Conservation (phyloP, 805 yeast species). For the Pichia manshurica region DNA sequence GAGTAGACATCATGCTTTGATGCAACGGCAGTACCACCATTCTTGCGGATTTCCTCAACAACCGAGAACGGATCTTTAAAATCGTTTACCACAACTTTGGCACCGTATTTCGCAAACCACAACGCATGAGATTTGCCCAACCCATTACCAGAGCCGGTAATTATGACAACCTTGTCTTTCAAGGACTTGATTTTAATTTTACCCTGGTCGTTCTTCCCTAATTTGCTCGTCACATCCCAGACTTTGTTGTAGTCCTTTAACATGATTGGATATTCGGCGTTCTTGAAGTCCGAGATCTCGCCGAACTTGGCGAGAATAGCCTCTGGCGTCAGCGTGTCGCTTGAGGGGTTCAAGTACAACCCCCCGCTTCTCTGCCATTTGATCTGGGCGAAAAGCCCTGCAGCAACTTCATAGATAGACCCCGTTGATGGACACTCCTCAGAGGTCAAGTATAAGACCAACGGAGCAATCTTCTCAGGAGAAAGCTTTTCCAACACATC, state of each 20-base stretch:
- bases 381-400: conserved; percentile 85
- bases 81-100: conserved; percentile 91
- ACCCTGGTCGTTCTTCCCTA: conserved; percentile 57
- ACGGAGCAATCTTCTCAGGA: conserved; percentile 89
- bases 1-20: conserved; percentile 77
- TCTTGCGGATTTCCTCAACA: conserved; percentile 65
- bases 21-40: conserved; percentile 71
- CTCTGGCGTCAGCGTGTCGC: conserved; percentile 74
- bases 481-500: conserved; percentile 72
- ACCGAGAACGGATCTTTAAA: conserved; percentile 67
- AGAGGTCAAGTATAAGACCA: conserved; percentile 75
- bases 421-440: conserved; percentile 59
- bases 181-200: conserved; percentile 47
- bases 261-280: conserved; percentile 61
- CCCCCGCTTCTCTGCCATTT: conserved; percentile 95
- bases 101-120: conserved; percentile 84
- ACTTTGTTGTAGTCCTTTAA: conserved; percentile 66
- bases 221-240: conserved; percentile 43
- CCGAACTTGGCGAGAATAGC: conserved; percentile 65
- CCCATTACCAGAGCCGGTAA: conserved; percentile 95
- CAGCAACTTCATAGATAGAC: conserved; percentile 86
- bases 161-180: conserved; percentile 77
- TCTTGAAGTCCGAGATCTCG: conserved; percentile 56
- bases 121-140: conserved; percentile 87
- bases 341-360: conserved; percentile 66